These are phyloP conservation scores for Escovopsis sp. DNA, from an alignment of 2,329 filamentous ascomycete genomes.

Conservation along the genomic window DNA sequence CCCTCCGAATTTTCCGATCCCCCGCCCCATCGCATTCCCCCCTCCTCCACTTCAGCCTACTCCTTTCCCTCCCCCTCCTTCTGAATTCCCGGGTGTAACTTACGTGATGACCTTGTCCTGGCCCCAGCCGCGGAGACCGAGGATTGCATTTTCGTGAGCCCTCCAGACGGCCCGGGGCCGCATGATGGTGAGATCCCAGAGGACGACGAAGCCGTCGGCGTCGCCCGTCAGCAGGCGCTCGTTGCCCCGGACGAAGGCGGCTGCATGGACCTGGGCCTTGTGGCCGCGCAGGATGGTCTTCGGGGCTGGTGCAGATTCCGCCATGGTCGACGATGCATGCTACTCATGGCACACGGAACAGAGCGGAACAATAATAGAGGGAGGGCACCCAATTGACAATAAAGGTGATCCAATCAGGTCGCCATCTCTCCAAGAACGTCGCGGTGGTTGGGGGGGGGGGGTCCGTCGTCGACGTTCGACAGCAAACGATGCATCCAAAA, in stretches of 20 bases:
- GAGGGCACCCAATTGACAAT: no score
- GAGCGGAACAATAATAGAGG: no score
- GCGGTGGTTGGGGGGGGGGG: no score
- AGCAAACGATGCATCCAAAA: no score
- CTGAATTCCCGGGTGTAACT: conserved; percentile 18
- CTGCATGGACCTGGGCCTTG: conserved; percentile 60
- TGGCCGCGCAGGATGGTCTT: conserved; percentile 71
- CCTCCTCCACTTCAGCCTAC: not conserved
- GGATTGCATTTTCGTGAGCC: conserved; percentile 62
- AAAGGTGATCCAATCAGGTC: no score
- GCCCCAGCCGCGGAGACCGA: conserved; percentile 60
- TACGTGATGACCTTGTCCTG: conserved; percentile 70
- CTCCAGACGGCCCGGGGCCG: conserved; percentile 74
- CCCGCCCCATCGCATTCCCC: no score
- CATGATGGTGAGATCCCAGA: conserved; percentile 76
- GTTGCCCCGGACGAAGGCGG: conserved; percentile 59
- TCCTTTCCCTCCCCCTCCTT: no score
- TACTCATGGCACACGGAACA: no score
- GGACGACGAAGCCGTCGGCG: conserved; percentile 73
- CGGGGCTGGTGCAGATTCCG: conserved; percentile 13
- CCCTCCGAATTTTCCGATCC: no score
- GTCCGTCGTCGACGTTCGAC: no score
- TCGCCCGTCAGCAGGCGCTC: conserved; percentile 72
- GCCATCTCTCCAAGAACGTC: no score
- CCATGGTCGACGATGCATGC: conserved; percentile 8